Percentiles rank a stretch among this genome's conserved stretches.
These are phyloP conservation scores for Ophiostoma piceae DNA, from an alignment of 2,329 filamentous ascomycete species.

Conservation along the genomic window DNA sequence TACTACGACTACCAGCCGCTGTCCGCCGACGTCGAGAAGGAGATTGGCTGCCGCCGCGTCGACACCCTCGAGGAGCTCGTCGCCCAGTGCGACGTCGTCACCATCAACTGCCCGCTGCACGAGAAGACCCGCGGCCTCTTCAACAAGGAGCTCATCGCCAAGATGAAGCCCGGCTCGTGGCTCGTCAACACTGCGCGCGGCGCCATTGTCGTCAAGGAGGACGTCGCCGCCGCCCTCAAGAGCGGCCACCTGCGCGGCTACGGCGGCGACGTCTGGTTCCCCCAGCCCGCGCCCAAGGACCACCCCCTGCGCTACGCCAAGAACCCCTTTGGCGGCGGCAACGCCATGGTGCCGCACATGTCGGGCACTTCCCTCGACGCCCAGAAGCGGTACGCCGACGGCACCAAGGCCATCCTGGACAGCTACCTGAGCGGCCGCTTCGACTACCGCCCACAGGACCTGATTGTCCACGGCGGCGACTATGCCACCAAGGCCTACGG, in stretches of 20 bases:
- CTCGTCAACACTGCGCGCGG: slow-evolving; percentile 98
- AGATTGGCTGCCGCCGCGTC: slow-evolving; percentile 91
- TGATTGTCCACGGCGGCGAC: slow-evolving; percentile 84
- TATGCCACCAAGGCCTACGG: slow-evolving; percentile 95
- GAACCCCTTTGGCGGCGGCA: slow-evolving; percentile 93
- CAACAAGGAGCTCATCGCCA: slow-evolving; percentile 93
- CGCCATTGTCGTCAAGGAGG: slow-evolving; percentile 98
- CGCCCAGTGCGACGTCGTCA: slow-evolving; percentile 90
- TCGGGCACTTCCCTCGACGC: slow-evolving; percentile 97
- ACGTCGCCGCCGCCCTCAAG: slow-evolving; percentile 90
- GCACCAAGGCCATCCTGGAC: slow-evolving; percentile 82
- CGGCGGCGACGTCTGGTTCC: slow-evolving; percentile 92
- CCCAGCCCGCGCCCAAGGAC: slow-evolving; percentile 89
- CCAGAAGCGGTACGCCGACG: slow-evolving; percentile 83
- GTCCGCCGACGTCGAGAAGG: slow-evolving; percentile 75
- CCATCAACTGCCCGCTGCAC: slow-evolving; percentile 98
- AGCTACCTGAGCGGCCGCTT: slow-evolving; percentile 83
- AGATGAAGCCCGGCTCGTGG: slow-evolving; percentile 99
- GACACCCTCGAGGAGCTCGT: slow-evolving; percentile 89
- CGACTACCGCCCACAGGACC: slow-evolving; percentile 84
- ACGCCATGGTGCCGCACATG: slow-evolving; percentile 99
- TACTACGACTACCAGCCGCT: slow-evolving; percentile 99
- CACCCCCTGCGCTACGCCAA: slow-evolving; percentile 88
- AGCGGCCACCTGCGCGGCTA: slow-evolving; percentile 85
- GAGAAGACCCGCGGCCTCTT: slow-evolving; percentile 95